Percentiles rank a stretch among this genome's conserved stretches.
These are phyloP conservation scores for Zoysia matrella DNA, from an alignment of 202 grass and related monocot genomes.

Conservation along the genomic window DNA sequence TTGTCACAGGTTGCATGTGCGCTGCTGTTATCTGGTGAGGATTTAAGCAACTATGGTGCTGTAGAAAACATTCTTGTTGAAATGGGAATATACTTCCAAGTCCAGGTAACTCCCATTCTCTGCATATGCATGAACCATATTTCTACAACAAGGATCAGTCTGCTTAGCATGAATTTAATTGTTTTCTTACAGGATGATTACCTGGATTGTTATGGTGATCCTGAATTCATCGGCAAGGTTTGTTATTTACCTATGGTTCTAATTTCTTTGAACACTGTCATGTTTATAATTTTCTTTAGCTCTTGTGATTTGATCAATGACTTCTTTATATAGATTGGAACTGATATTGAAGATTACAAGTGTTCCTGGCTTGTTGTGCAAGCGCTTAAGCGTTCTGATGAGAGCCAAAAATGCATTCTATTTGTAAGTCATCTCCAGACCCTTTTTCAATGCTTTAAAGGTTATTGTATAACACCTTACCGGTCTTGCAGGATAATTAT, in stretches of 20 bases:
- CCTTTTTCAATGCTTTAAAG: conserved; percentile 18
- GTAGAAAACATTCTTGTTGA: conserved; percentile 92
- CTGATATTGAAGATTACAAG: conserved; percentile 98
- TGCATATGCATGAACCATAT: conserved; percentile 8
- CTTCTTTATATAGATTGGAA: conserved; percentile 73
- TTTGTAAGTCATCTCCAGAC: conserved; percentile 55
- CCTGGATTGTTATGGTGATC: conserved; percentile 91
- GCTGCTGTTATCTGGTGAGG: conserved; percentile 77
- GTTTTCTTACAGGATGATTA: conserved; percentile 80
- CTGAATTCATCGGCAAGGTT: conserved; percentile 97
- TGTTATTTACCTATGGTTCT: background rate
- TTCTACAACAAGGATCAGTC: conserved; percentile 17
- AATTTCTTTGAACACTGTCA: conserved; percentile 12
- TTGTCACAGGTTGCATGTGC: conserved; percentile 85
- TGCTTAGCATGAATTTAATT: conserved; percentile 27
- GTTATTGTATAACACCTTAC: background rate
- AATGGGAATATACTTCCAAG: conserved; percentile 98
- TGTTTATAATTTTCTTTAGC: background rate
- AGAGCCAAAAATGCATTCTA: conserved; percentile 67
- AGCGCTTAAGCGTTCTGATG: conserved; percentile 76
- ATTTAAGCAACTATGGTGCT: conserved; percentile 67
- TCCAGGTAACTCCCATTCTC: conserved; percentile 63
- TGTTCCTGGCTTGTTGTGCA: conserved; percentile 98
- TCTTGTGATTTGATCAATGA: conserved; percentile 31
- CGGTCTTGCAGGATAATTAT: conserved; percentile 82